phyloP scores from a whole-genome alignment of 306 rosid genomes.

The Dalbergia oliveri region DNA sequence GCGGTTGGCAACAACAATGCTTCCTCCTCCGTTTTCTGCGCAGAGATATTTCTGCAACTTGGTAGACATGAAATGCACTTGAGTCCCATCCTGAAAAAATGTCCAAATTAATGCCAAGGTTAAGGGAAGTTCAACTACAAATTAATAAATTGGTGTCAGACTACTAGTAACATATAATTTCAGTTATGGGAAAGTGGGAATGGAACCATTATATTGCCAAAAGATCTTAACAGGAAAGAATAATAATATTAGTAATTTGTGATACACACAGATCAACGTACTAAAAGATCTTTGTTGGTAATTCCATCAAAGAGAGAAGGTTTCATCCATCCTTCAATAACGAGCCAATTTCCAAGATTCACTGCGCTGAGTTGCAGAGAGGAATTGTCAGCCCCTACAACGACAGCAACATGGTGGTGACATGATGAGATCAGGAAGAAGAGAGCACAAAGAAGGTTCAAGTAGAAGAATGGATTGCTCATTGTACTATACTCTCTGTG shows the following conservation, averaged over 20 bases:
- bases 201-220: neutral
- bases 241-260: neutral
- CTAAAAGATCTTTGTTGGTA: conserved; percentile 70
- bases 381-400: conserved; percentile 44
- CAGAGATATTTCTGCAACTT: conserved; percentile 60
- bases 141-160: neutral
- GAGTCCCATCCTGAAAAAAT: conserved; percentile 71
- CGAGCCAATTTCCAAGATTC: conserved; percentile 74
- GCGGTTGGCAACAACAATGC: conserved; percentile 61
- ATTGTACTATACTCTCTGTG: conserved; percentile 32
- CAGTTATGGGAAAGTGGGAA: neutral
- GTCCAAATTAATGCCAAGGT: neutral
- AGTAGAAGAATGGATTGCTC: conserved; percentile 6
- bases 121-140: neutral
- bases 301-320: conserved; percentile 71
- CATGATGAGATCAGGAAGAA: conserved; percentile 36
- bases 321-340: conserved; percentile 79
- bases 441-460: conserved; percentile 40
- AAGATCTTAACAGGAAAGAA: neutral
- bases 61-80: conserved; percentile 63
- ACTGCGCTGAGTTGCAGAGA: conserved; percentile 68
- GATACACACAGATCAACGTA: conserved; percentile 19
- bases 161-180: neutral
- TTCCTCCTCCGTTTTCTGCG: conserved; percentile 69
- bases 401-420: conserved; percentile 36